Base-by-base conservation (phyloP, 2,329 filamentous ascomycete species). In the Alternaria alternata region DNA sequence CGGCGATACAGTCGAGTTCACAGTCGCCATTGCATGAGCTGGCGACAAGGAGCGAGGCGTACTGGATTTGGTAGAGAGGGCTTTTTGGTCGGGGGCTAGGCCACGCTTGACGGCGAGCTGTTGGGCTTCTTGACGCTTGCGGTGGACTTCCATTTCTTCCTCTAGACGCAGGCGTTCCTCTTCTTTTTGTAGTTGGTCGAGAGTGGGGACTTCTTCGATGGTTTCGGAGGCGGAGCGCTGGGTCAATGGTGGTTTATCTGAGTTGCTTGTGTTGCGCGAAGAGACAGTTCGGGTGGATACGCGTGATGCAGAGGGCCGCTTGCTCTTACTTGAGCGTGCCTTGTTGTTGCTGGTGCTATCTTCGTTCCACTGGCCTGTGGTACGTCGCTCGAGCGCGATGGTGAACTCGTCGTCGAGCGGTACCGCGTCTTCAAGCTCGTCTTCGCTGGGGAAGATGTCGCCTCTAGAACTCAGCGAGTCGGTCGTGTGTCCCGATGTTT, bases 391-490 rank as follows among this genome's bases (percentile, higher is more conserved):
- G 62, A 97, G 83, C 3, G 89, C 88, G 75, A 96, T 89, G 3
- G 93, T 92, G 69, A 98, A 96, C 73, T 97, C 94, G 74, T 97
- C 94, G 70, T 94, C 92, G 18, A 98, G 81, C 12, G 93, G 92
- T n/a, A 97, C 88, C 1, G 94, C 94, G 78, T 98, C 94, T 76
- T 96, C 94, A 32, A 76, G 67, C 60, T 96, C 93, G 54, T 94
- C 93, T 71, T 96, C 93, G 70, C 93, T 97, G 0, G 93, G 93
- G 67, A 97, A 95, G 12, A 98, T 82, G 79, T 98, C 94, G 2
- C 93, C 93, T 47, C 94, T 85, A 11, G 93, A 97, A 70, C 94
- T 91, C 65, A 91, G 88, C 6, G 94, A 97, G 75, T 94, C 93
- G 28, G 88, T 91, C 1, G 94, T 97, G 65, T 90, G 90, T 41